These are phyloP conservation scores for Sporothrix protearum DNA, from an alignment of 2,329 filamentous ascomycete species.

Conservation along the genomic window DNA sequence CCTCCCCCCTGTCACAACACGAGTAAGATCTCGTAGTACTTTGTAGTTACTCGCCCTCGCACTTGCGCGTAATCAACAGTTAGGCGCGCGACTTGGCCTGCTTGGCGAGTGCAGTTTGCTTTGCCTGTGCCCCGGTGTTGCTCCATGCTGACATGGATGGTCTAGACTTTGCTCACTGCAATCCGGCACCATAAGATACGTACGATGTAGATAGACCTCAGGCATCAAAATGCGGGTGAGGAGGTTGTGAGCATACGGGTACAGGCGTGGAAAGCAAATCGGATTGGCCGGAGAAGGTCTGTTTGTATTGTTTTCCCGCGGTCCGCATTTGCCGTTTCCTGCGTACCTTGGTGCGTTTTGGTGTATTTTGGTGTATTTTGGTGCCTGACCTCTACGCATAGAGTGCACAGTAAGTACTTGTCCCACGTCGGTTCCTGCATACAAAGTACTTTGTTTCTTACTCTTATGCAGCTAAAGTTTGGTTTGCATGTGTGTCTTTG, in stretches of 20 bases:
- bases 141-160: background rate
- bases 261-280: background rate
- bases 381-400: background rate
- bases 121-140: background rate
- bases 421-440: slow-evolving; percentile 4
- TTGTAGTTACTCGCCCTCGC: background rate
- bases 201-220: background rate
- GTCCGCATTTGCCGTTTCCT: background rate
- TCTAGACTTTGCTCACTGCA: no score
- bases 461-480: background rate
- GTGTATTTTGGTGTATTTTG: no score
- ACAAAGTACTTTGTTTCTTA: no score
- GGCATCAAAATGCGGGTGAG: slow-evolving; percentile 4
- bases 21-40: background rate
- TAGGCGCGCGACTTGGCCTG: background rate
- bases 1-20: background rate
- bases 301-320: background rate
- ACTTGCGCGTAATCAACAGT: background rate
- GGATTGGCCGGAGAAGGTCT: slow-evolving; percentile 1
- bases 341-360: no score
- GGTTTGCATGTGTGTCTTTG: background rate
- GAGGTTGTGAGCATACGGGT: background rate
- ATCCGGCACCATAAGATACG: no score
- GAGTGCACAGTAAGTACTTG: slow-evolving; percentile 9
- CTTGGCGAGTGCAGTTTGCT: background rate